Evolutionary conservation across 2,329 filamentous ascomycete species (phyloP).

Genomic region (Orbilia quercus): DNA sequence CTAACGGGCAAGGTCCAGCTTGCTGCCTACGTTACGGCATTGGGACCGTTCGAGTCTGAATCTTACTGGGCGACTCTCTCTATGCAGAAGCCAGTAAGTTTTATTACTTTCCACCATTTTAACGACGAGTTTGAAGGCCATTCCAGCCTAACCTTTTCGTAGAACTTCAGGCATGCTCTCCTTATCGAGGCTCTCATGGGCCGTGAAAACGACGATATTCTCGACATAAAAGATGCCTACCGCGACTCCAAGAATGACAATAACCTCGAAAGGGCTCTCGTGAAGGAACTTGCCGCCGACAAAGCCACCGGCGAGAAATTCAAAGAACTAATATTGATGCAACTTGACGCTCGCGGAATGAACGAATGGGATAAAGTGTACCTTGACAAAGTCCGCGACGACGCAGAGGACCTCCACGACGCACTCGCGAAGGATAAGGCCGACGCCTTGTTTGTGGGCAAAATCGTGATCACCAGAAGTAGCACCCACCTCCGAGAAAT

Average conservation of each 20-base stretch:
- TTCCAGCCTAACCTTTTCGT: slow-evolving; percentile 70
- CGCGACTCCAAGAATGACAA: slow-evolving; percentile 91
- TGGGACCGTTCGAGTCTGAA: slow-evolving; percentile 91
- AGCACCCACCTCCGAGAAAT: slow-evolving; percentile 85
- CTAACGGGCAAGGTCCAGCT: slow-evolving; percentile 80
- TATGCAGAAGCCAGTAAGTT: slow-evolving; percentile 73
- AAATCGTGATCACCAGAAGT: slow-evolving; percentile 81
- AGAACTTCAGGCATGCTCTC: slow-evolving; percentile 76
- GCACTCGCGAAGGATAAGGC: slow-evolving; percentile 69
- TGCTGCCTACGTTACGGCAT: slow-evolving; percentile 86
- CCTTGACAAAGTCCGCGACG: slow-evolving; percentile 70
- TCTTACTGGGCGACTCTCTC: slow-evolving; percentile 98
- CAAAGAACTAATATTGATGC: slow-evolving; percentile 84
- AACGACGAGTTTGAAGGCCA: slow-evolving; percentile 64
- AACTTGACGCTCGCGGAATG: slow-evolving; percentile 79
- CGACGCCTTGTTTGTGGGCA: slow-evolving; percentile 87
- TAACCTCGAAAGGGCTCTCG: slow-evolving; percentile 84
- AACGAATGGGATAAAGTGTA: slow-evolving; percentile 72
- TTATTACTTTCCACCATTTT: slow-evolving; percentile 1
- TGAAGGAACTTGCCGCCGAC: slow-evolving; percentile 90
- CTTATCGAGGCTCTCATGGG: slow-evolving; percentile 95
- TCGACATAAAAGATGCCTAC: slow-evolving; percentile 86
- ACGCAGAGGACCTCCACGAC: slow-evolving; percentile 77
- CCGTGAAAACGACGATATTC: slow-evolving; percentile 85
- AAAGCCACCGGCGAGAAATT: slow-evolving; percentile 72